phyloP scores from a whole-genome alignment of 305 asterid genomes.

The Fraxinus nigra region DNA sequence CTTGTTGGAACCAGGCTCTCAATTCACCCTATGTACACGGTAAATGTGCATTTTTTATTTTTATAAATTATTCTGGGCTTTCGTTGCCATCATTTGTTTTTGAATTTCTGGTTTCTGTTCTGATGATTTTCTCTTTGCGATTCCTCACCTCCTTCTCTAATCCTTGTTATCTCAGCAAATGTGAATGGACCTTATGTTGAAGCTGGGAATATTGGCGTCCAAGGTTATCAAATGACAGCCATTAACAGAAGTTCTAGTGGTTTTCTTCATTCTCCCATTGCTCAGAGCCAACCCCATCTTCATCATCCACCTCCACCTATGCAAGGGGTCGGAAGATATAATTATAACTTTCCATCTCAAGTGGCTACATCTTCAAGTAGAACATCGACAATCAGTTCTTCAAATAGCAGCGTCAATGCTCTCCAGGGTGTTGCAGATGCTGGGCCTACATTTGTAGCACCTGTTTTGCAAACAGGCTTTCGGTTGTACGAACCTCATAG shows the following conservation, averaged over 20 bases:
- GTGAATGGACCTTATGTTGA: slow-evolving; percentile 42
- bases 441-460: slow-evolving; percentile 53
- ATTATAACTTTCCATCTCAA: slow-evolving; percentile 50
- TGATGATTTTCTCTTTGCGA: slow-evolving; percentile 6
- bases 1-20: slow-evolving; percentile 59
- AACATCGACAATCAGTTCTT: slow-evolving; percentile 26
- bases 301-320: slow-evolving; percentile 48
- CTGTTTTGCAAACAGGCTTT: slow-evolving; percentile 60
- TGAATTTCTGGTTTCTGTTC: slow-evolving; percentile 17
- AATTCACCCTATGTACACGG: slow-evolving; percentile 53
- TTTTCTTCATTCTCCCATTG: slow-evolving; percentile 48
- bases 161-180: slow-evolving; percentile 28
- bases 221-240: slow-evolving; percentile 53
- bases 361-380: slow-evolving; percentile 48
- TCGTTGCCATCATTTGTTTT: slow-evolving; percentile 3
- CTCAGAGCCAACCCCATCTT: slow-evolving; percentile 53
- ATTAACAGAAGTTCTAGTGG: slow-evolving; percentile 38
- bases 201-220: slow-evolving; percentile 47
- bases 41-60: slow-evolving; percentile 24
- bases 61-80: not conserved
- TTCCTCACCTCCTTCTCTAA: slow-evolving; percentile 4
- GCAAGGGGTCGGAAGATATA: slow-evolving; percentile 60
- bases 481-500: slow-evolving; percentile 62
- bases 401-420: slow-evolving; percentile 37
- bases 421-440: slow-evolving; percentile 43